These are phyloP conservation scores for Perilla frutescens DNA, from an alignment of 257 asterid species.

Conservation along the genomic window DNA sequence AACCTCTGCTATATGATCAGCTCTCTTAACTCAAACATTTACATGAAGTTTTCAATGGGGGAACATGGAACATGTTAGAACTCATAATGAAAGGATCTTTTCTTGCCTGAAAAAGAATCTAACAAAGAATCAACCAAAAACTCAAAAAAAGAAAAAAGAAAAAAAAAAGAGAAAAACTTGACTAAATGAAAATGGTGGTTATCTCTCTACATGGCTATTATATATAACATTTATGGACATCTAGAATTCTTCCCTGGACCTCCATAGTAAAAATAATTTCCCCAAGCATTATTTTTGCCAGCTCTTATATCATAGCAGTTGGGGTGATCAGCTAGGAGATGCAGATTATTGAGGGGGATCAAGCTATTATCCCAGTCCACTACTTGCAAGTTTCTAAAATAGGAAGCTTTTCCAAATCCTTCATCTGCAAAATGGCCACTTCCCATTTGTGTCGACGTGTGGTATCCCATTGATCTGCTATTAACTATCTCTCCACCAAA, in stretches of 20 bases:
- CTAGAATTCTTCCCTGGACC: constrained; percentile 89
- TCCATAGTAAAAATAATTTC: constrained; percentile 88
- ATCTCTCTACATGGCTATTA: constrained; percentile 47
- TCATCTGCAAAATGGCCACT: constrained; percentile 91
- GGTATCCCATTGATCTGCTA: constrained; percentile 67
- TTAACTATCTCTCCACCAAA: constrained; percentile 94
- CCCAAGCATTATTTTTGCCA: constrained; percentile 88
- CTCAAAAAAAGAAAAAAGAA: background rate
- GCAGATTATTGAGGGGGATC: constrained; percentile 72
- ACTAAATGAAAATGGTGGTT: constrained; percentile 13
- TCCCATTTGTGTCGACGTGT: constrained; percentile 93
- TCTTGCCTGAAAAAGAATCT: constrained; percentile 47
- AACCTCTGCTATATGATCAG: constrained; percentile 34
- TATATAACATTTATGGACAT: constrained; percentile 53
- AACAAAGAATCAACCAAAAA: constrained; percentile 42
- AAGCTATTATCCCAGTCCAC: constrained; percentile 94
- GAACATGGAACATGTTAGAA: constrained; percentile 36
- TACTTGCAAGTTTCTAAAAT: constrained; percentile 81
- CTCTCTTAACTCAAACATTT: constrained; percentile 43
- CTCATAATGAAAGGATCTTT: constrained; percentile 18
- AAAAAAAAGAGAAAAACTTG: background rate
- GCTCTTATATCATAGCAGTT: constrained; percentile 79
- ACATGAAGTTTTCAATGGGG: constrained; percentile 51
- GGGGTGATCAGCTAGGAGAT: constrained; percentile 90
- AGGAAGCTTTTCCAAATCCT: constrained; percentile 86